Evolutionary conservation across 1,284 basidiomycete species (phyloP), one percentile per base, ranked within the genome.

Genomic region (Ganoderma sinense): DNA sequence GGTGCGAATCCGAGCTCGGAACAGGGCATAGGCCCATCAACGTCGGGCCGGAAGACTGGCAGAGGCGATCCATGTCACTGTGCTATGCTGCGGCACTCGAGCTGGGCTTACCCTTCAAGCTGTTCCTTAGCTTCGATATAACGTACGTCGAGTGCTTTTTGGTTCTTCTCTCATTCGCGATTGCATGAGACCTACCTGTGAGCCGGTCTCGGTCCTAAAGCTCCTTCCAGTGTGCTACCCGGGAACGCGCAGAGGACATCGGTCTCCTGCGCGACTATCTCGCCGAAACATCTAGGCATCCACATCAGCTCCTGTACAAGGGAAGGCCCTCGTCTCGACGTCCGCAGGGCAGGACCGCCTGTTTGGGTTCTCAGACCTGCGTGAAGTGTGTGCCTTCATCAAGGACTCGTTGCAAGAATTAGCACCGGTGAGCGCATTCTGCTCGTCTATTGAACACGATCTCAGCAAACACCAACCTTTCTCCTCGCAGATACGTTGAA

Each of bases 41-140:
- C 75, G 82, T 91, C 39, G 91, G 90, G 2, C 73, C 76, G 5
- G 89, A 90, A 75, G 78, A 79, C 20, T 92, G 89, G 89, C 87
- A 91, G 76, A 76, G 76, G n/a, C 81, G 81, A 51, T 85, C 87
- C 10, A 84, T 88, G 2, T 77, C 78, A 1, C 84, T 87, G 67
- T 89, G 88, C 60, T 92, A 89, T 77, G 76, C 78, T 6, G 87
- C 86, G 3, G 86, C 87, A 3, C 69, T 75, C 5, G 74, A 76
- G 7, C 73, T 79, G 60, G 75, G 78, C 62, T 33, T 18, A 33
- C 72, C 79, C 63, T 88, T 88, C 81, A 84, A 82, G 72, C 74
- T 88, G 20, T 88, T 87, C 78, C 74, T 88, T 62, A 84, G 82
- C 70, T 83, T 87, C 68, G 86, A 87, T 76, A 85, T 89, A 84